Evolutionary conservation across 2,329 filamentous ascomycete species (phyloP), one percentile per base, ranked within the genome.

Genomic region (Fusarium redolens): DNA sequence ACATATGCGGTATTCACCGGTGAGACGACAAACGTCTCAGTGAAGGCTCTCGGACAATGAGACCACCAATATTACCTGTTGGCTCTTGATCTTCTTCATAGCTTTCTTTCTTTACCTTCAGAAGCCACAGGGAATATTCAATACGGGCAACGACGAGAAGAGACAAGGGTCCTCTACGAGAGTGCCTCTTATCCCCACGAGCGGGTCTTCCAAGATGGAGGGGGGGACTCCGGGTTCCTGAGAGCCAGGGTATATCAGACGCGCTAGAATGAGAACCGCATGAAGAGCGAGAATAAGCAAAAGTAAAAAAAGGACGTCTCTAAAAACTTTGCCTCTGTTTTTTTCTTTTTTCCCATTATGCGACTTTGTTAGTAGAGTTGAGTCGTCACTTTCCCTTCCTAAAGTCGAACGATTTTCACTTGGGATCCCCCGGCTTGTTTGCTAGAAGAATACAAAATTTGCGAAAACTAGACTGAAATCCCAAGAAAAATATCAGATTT

Each of bases 361-460:
- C 38, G 30, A 35, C 22, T 44, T 51, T 40, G 38, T 52, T 50
- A 33, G 31, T 44, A 31, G 17, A 63, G 41, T 72, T 73, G 72
- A 77, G 71, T 43, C 62, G 61, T 77, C 75, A 75, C 71, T 77
- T 77, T 73, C 62, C 38, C 35, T 37, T 37, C 37, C 58, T 43
- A 28, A 43, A 51, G 69, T 77, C 73, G 75, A 70, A 76, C 57
- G 51, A 77, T 77, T 47, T 52, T n/a, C n/a, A 58, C 57, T 68
- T 68, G 64, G 60, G 56, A 72, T 64, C 51, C 57, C 33, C 63
- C 43, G 62, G 44, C 54, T 51, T 56, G 30, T 43, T 55, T 55
- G 50, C 52, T 44, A 12, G 61, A 60, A 55, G 59, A 61, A 60
- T 64, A 48, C 33, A 31, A 9, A 6, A 15, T 50, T 40, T 22